Base-by-base conservation (phyloP, 306 rosid genomes). In the Oemleria cerasiformis region DNA sequence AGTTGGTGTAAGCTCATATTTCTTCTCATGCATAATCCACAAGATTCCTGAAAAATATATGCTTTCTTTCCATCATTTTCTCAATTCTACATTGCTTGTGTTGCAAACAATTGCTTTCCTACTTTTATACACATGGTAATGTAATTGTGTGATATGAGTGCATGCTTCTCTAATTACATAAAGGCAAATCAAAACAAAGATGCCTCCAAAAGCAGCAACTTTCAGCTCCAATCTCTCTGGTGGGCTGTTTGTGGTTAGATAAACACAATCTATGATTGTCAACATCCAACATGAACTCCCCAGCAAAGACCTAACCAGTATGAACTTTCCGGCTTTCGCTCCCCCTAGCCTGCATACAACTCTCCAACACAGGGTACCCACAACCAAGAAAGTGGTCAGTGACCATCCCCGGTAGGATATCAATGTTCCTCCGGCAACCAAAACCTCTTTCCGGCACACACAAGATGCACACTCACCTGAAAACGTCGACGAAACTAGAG, bases 361-460 rank as follows among this genome's bases (percentile, higher is more conserved):
- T 84, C 98, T 91, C 72, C 79, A 68, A 79, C 84, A 88, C 11
- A 91, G 71, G 40, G 83, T 88, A 40, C 82, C 84, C 67, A 91
- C 91, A 77, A 88, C 92, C 30, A 76, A 77, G 73, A 89, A 87
- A 6, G 92, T 89, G 38, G 98, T 87, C 73, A 68, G n/a, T 6
- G 97, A 87, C 96, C 96, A 89, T 53, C 97, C 97, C 65, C 82
- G 80, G 63, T 91, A 94, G 54, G 83, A 84, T 72, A 84, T 86
- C 12, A 86, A 23, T 57, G 69, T 76, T 43, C 96, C 96, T 68
- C 98, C 97, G 66, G 88, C 97, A 36, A 82, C 69, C 77, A 91
- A 71, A 11, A 75, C 73, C 12, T 85, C 95, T 57, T 74, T 87
- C 68, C 98, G 82, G 53, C 98, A 94, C 39, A 91, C 96, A 74